Evolutionary conservation across 1,284 basidiomycete species (phyloP), one percentile per base, ranked within the genome.

Genomic region (Ceratobasidium sp.): DNA sequence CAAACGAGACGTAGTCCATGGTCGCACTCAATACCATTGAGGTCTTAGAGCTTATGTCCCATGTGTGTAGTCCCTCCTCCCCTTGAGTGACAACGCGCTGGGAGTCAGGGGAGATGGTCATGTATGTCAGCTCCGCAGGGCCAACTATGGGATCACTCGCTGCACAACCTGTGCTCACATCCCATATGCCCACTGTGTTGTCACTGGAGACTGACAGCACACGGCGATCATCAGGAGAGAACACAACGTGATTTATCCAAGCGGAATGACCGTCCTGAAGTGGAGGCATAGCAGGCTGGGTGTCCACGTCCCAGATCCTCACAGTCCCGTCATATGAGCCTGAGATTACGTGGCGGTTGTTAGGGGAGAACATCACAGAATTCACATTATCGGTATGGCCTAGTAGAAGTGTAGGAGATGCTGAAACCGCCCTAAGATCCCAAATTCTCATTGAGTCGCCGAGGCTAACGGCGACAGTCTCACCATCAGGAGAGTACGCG

Each of bases 171-270:
- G 46, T 18, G 30, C 26, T 44, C n/a, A 23, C 73, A 58, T 74
- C 62, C 73, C 73, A 74, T 28, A 73, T n/a, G 26, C 72, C 47
- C 5, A 74, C 43, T 7, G 73, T 67, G 9, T 46, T 23, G 57
- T 75, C 74, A 8, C 11, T 9, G 18, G 74, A 73, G 16, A 38
- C 63, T 9, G 72, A 73, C 4, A 58, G 73, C 7, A 73, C 13
- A n/a, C 13, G 21, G 26, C 23, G 30, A n/a, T 62, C 54, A 75
- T 74, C 59, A 38, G 72, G 52, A 18, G 72, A 57, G 47, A 73
- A 74, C 7, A 49, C 72, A 7, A 73, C 55, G n/a, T 21, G 54
- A 14, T 9, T 5, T 11, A 66, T 50, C 16, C 18, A 8, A 18
- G 23, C 28, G 18, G 54, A 57, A 28, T 57, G 26, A 35, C 26